These are phyloP conservation scores for Crithidia acanthocephali DNA, from an alignment of 208 protist genomes.

Conservation along the genomic window DNA sequence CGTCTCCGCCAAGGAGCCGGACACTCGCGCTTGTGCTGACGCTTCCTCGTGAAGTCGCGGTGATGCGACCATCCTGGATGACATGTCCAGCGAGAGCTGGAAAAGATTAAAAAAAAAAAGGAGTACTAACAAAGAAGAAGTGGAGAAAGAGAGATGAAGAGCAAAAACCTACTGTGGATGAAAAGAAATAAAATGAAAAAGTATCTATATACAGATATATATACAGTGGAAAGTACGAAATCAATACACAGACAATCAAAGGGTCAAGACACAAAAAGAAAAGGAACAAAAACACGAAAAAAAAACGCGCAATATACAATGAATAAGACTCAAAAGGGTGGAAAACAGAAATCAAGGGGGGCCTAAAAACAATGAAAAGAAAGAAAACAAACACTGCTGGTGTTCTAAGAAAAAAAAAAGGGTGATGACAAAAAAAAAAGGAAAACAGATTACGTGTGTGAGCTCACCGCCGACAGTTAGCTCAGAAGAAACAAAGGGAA, in stretches of 20 bases:
- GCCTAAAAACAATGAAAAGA: neutral
- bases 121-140: neutral
- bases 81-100: conserved; percentile 5
- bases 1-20: neutral
- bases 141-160: neutral
- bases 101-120: neutral
- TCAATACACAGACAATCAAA: neutral
- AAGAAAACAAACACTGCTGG: neutral
- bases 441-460: neutral
- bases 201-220: conserved; percentile 1
- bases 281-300: neutral
- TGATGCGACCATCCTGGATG: conserved; percentile 3
- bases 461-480: neutral
- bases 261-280: conserved; percentile 12
- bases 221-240: neutral
- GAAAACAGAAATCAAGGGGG: conserved; percentile 7
- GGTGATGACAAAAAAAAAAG: conserved; percentile 13
- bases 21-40: neutral
- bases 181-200: neutral
- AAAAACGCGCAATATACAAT: conserved; percentile 7
- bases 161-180: neutral
- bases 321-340: conserved; percentile 1
- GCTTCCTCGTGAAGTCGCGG: neutral
- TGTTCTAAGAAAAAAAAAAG: neutral
- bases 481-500: neutral